Evolutionary conservation across 2,329 filamentous ascomycete genomes (phyloP).

Genomic region (Ophiostoma sp.): DNA sequence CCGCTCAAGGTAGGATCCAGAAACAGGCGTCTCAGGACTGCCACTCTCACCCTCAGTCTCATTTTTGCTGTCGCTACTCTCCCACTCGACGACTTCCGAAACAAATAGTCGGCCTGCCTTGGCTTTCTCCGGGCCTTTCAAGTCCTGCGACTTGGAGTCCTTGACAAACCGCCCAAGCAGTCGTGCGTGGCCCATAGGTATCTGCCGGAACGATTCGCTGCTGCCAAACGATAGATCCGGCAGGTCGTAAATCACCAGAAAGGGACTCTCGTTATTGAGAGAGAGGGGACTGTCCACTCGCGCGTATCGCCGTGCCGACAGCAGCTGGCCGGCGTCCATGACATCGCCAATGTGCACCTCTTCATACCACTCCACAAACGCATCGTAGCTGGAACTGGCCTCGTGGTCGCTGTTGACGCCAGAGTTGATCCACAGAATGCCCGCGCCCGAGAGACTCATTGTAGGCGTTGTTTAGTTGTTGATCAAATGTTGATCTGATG

Average conservation of each 20-base stretch:
- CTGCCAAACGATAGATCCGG: constrained; percentile 15
- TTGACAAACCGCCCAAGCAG: constrained; percentile 18
- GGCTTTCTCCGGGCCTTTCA: neutral
- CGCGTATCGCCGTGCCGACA: constrained; percentile 27
- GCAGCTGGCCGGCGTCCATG: constrained; percentile 26
- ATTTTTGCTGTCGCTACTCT: neutral
- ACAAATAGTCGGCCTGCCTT: neutral
- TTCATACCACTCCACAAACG: constrained; percentile 28
- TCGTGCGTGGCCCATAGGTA: constrained; percentile 24
- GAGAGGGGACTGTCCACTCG: neutral
- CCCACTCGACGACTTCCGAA: neutral
- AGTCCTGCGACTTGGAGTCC: neutral
- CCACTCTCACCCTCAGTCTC: neutral
- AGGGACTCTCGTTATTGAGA: constrained; percentile 1
- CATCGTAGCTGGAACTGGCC: constrained; percentile 20
- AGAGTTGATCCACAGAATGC: neutral
- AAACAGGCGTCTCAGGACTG: neutral
- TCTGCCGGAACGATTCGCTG: constrained; percentile 22
- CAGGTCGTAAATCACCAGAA: constrained; percentile 25
- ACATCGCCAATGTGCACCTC: constrained; percentile 29
- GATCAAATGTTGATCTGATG: no score
- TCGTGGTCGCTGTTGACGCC: neutral
- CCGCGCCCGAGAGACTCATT: neutral
- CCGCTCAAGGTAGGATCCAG: constrained; percentile 10
- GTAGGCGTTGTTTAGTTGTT: neutral